Conservation (phyloP, 352 stramenopile species). For the Elongisporangium anandrum region DNA sequence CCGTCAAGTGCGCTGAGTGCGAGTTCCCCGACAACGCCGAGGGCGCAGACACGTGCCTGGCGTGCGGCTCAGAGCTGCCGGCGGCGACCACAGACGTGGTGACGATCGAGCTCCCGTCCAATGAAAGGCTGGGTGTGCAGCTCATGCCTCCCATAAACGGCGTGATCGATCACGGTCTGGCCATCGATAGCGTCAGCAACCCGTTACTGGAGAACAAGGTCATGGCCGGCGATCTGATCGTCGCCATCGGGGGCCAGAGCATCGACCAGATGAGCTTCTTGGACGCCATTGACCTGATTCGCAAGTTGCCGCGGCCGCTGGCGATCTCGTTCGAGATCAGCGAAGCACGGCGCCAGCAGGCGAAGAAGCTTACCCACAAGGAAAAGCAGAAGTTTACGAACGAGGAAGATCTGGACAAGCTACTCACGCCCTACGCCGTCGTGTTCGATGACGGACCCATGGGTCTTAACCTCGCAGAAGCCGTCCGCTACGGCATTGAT, state of each 20-base stretch:
- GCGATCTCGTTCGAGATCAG: slow-evolving; percentile 84
- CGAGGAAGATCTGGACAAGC: slow-evolving; percentile 60
- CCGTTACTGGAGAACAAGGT: slow-evolving; percentile 80
- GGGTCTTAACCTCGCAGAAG: slow-evolving; percentile 83
- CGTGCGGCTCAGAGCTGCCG: slow-evolving; percentile 46
- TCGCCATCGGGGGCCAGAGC: slow-evolving; percentile 72
- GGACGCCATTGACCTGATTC: slow-evolving; percentile 80
- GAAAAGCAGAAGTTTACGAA: slow-evolving; percentile 54
- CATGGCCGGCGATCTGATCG: slow-evolving; percentile 74
- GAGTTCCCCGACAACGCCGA: slow-evolving; percentile 65
- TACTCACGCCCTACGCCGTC: slow-evolving; percentile 80
- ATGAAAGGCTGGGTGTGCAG: slow-evolving; percentile 85
- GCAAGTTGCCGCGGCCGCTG: slow-evolving; percentile 71
- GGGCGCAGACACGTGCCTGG: slow-evolving; percentile 42
- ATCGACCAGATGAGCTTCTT: slow-evolving; percentile 81
- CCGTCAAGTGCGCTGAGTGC: slow-evolving; percentile 57
- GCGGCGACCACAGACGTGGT: slow-evolving; percentile 24
- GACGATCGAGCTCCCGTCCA: slow-evolving; percentile 75
- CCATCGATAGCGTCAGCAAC: slow-evolving; percentile 87
- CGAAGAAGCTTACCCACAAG: no score
- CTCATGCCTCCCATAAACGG: slow-evolving; percentile 79
- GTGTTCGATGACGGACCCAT: slow-evolving; percentile 84
- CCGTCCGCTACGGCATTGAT: slow-evolving; percentile 76
- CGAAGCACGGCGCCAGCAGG: slow-evolving; percentile 47
- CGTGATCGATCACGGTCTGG: slow-evolving; percentile 77